These are phyloP conservation scores for Pseudocercospora eumusae DNA, from an alignment of 2,329 filamentous ascomycete species.

Conservation along the genomic window DNA sequence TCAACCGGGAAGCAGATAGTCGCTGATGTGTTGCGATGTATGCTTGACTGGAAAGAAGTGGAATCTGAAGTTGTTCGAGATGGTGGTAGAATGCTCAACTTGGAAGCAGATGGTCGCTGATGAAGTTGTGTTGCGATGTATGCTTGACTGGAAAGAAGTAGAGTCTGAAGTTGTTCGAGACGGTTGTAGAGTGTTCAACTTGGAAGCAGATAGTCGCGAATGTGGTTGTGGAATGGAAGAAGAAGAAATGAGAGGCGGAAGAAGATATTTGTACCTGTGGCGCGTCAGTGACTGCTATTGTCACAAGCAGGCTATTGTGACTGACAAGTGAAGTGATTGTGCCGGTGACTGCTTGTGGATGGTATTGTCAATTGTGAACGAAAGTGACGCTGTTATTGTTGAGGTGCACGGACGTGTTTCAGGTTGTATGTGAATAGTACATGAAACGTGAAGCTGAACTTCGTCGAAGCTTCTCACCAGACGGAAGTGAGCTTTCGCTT, in stretches of 20 bases:
- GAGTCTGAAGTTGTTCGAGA: background rate
- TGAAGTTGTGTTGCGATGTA: background rate
- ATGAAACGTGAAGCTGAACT: background rate
- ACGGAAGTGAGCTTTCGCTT: background rate
- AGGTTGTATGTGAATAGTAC: slow-evolving; percentile 1
- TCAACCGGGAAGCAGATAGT: background rate
- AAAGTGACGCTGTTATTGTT: background rate
- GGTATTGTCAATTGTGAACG: background rate
- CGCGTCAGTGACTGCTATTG: background rate
- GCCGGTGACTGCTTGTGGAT: background rate
- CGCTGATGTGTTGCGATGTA: background rate
- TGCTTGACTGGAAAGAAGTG: background rate
- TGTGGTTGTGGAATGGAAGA: background rate
- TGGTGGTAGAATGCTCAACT: background rate
- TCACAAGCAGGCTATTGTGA: slow-evolving; percentile 2
- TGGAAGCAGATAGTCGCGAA: background rate
- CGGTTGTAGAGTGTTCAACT: background rate
- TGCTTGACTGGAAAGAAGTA: background rate
- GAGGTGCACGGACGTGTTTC: slow-evolving; percentile 4
- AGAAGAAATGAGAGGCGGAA: background rate
- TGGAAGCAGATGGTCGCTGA: background rate
- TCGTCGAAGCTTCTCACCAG: background rate
- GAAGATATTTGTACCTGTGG: slow-evolving; percentile 5
- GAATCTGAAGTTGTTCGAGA: background rate
- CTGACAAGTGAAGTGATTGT: background rate